Conservation (phyloP, 106 monocot species). For the Dendrobium huoshanense region DNA sequence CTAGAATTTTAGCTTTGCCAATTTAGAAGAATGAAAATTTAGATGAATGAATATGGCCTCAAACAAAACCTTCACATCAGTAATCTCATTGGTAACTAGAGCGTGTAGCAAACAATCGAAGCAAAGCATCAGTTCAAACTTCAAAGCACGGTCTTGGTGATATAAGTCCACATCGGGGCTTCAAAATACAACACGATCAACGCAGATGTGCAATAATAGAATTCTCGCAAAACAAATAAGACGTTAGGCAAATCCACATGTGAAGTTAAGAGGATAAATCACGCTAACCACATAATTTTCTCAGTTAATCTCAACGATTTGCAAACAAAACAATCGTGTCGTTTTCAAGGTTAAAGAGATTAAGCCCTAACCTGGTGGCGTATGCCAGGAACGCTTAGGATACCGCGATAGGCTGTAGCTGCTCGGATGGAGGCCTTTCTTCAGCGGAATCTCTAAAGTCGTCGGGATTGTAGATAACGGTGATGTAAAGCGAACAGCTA, state of each 20-base stretch:
- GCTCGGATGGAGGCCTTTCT: slow-evolving; percentile 6
- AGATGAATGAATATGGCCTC: too few relatives aligned
- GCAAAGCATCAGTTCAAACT: background rate
- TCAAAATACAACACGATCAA: background rate
- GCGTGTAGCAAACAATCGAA: background rate
- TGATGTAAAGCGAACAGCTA: slow-evolving; percentile 60
- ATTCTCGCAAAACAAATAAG: background rate
- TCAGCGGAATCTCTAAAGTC: slow-evolving; percentile 26
- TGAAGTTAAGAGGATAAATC: background rate
- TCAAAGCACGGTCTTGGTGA: background rate
- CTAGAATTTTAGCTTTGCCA: too few relatives aligned
- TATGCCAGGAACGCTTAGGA: slow-evolving; percentile 17
- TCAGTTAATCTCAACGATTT: background rate
- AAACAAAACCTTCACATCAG: too few relatives aligned
- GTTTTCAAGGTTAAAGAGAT: background rate
- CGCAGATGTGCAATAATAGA: background rate
- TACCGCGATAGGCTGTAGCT: slow-evolving; percentile 29
- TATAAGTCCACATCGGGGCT: background rate
- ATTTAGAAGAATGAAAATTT: too few relatives aligned
- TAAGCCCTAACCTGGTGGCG: background rate
- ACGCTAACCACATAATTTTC: background rate
- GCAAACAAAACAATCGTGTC: background rate
- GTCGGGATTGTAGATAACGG: slow-evolving; percentile 58
- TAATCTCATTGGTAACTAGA: too few relatives aligned
- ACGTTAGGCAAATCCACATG: background rate